Evolutionary conservation across 1,284 basidiomycete species (phyloP).

Genomic region (Tylopilus sp.): DNA sequence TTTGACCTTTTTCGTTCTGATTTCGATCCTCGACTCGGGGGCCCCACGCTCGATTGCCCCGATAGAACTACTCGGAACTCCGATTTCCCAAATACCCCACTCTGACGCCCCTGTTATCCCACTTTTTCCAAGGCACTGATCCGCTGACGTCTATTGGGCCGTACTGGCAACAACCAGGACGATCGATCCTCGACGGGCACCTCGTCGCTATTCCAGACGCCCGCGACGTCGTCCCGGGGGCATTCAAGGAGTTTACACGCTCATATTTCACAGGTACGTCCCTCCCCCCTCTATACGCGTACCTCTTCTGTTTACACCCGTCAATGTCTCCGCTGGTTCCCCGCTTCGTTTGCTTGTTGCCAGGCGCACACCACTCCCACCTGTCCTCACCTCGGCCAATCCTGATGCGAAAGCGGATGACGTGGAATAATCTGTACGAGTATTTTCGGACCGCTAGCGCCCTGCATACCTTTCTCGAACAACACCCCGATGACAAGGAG

Average conservation of each 20-base stretch:
- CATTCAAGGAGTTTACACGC: constrained; percentile 39
- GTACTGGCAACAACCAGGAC: constrained; percentile 78
- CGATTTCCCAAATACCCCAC: constrained; percentile 59
- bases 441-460: constrained; percentile 75
- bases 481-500: constrained; percentile 55
- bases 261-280: constrained; percentile 25
- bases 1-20: too few relatives aligned
- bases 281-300: too few relatives aligned
- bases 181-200: constrained; percentile 69
- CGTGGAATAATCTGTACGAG: constrained; percentile 57
- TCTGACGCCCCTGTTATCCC: constrained; percentile 54
- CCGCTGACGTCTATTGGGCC: constrained; percentile 56
- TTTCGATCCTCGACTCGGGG: too few relatives aligned
- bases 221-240: constrained; percentile 32
- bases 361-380: constrained; percentile 40
- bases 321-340: background rate
- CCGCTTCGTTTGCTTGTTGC: background rate
- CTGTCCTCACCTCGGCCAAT: constrained; percentile 46
- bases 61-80: constrained; percentile 76
- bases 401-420: constrained; percentile 59
- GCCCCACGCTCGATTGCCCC: too few relatives aligned
- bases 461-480: constrained; percentile 64
- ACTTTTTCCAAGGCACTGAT: constrained; percentile 59
- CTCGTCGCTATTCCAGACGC: constrained; percentile 67
- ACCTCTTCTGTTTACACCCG: background rate